Conservation (phyloP, 2,329 filamentous ascomycete genomes). For the Ceratocystis alfenasii region DNA sequence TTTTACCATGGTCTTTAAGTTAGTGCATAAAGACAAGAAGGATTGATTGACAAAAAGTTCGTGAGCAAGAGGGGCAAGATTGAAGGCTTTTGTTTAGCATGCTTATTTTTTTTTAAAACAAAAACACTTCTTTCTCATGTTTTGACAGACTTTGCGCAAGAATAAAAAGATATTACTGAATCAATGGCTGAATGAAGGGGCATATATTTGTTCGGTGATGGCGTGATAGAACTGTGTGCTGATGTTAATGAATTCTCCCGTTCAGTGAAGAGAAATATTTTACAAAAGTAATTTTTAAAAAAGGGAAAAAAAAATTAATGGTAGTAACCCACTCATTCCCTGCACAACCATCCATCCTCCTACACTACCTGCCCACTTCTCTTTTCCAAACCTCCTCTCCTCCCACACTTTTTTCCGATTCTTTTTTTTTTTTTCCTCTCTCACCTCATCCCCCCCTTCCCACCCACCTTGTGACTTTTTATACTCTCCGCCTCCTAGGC, state of each 20-base stretch:
- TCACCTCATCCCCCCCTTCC: constrained; percentile 20
- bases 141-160: too few species aligned
- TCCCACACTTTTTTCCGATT: constrained; percentile 20
- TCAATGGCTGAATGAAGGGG: too few species aligned
- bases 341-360: constrained; percentile 18
- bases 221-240: too few species aligned
- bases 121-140: too few species aligned
- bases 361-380: constrained; percentile 17
- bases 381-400: constrained; percentile 22
- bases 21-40: not conserved
- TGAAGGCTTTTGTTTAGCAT: too few species aligned
- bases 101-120: too few species aligned
- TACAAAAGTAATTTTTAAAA: not conserved
- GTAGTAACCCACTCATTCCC: constrained; percentile 19
- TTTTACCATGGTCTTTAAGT: not conserved
- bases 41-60: not conserved
- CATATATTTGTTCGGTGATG: too few species aligned
- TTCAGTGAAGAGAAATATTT: not conserved
- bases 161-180: too few species aligned
- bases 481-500: constrained; percentile 22
- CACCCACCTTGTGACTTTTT: constrained; percentile 23
- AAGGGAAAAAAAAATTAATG: constrained; percentile 16
- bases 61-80: too few species aligned
- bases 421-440: constrained; percentile 21
- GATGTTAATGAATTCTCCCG: too few species aligned